Base-by-base conservation (phyloP, 2,329 filamentous ascomycete genomes). In the Diaporthe caulivora region DNA sequence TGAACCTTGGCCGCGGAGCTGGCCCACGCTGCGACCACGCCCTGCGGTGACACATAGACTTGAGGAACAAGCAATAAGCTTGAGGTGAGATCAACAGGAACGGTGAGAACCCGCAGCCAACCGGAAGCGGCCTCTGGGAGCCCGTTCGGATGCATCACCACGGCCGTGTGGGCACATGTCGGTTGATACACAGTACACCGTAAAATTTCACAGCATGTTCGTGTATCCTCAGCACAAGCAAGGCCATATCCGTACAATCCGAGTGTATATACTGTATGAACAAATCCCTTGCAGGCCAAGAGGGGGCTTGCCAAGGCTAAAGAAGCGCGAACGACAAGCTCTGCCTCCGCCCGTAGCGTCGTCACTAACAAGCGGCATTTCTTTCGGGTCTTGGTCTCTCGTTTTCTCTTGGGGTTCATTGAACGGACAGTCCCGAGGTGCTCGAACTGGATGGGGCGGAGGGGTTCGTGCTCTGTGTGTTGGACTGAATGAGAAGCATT, bases 1-100 rank as follows among this genome's bases (percentile, higher is more conserved):
- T 70, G 9, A 40, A 17, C 17, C 51, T 70, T 57, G 67, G 51
- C 51, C 42, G 29, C 31, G 34, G 34, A 29, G 31, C 57, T 62
- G 31, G 21, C 34, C 34, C n/a, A 54, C 26, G 13, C 21, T 31
- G 10, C 60, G 18, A 17, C 34, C 44, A 53, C 42, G 53, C 18
- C 44, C 49, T 60, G 53, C 51, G 13, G 51, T 62, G 44, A 18
- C 68, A 62, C 40, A 60, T 29, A 42, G n/a, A 34, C n/a, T 26
- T 15, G 31, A 51, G 47, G 49, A 71, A 71, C 55, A 71, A 71
- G 68, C 55, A 71, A 71, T 42, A 40, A 53, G 44, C 44, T 31
- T 40, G 31, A 31, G 42, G 47, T n/a, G 68, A n/a, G n/a, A 71
- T 62, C 55, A 62, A 10, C 68, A 70, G 55, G 68, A 40, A 71